These are phyloP conservation scores for Coprinopsis marcescibilis DNA, from an alignment of 768 basidiomycete species.

Conservation along the genomic window DNA sequence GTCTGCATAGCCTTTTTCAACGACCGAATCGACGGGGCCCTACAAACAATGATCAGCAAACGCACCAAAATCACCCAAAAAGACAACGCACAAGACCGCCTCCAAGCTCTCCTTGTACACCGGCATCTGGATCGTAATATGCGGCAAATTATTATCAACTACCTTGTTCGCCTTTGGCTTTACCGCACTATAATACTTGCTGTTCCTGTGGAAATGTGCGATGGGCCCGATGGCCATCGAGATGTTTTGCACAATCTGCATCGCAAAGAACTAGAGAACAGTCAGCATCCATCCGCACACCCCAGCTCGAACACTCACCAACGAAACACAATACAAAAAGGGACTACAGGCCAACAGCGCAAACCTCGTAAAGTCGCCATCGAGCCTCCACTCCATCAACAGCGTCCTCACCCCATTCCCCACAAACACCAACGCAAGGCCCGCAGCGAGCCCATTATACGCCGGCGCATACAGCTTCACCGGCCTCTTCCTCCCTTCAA, in stretches of 20 bases:
- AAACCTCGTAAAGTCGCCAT: conserved; percentile 54
- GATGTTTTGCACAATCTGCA: conserved; percentile 67
- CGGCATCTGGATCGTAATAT: conserved; percentile 77
- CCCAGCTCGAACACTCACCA: conserved; percentile 32
- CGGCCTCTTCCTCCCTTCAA: conserved; percentile 10
- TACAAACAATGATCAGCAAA: conserved; percentile 17
- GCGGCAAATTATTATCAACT: conserved; percentile 57
- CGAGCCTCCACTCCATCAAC: conserved; percentile 63
- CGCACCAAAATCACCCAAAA: background rate
- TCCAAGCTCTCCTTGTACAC: conserved; percentile 80
- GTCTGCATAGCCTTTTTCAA: conserved; percentile 83
- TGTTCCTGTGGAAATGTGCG: conserved; percentile 72
- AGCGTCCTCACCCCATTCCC: conserved; percentile 60
- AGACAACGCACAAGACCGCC: conserved; percentile 50
- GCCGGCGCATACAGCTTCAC: conserved; percentile 55
- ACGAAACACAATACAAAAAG: conserved; percentile 67
- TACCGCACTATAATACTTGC: conserved; percentile 71
- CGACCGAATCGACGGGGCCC: conserved; percentile 64
- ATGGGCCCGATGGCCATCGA: conserved; percentile 75
- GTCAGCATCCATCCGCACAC: background rate
- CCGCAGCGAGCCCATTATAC: conserved; percentile 60
- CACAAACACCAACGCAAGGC: conserved; percentile 57
- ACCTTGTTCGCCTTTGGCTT: conserved; percentile 43
- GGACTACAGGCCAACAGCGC: conserved; percentile 56
- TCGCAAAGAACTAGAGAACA: conserved; percentile 58